Base-by-base conservation (phyloP, 345 rosid genomes). In the Citropsis articulata region DNA sequence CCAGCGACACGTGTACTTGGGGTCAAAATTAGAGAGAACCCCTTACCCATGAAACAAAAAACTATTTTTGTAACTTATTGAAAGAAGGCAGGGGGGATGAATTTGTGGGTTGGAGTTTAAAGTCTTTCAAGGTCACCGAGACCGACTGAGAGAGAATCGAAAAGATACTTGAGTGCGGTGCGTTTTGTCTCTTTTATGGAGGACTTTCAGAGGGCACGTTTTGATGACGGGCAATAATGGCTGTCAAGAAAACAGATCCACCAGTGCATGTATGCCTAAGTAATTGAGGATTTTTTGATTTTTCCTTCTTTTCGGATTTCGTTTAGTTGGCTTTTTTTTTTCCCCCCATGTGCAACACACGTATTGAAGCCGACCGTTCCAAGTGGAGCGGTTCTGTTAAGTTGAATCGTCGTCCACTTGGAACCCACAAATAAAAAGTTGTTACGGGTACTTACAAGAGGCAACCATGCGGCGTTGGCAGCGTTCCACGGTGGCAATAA, bases 21-120 rank as follows among this genome's bases (percentile, higher is more conserved):
- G 14, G 28, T 35, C 6, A 66, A 21, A 21, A 66, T 66, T 13
- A 9, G 70, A 35, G 7, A 66, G n/a, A 14, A 63, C 2, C 21
- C 31, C 50, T 45, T 42, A 42, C 48, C 56, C 12, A 24, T 10
- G 24, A 42, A 42, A 19, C 12, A 0, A 68, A 13, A 40, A 13
- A 50, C 16, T 1, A 1, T 4, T 13, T 50, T 66, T 66, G 69
- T 48, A 33, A 65, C 48, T 67, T 61, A 61, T 50, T 60, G 78
- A 6, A 33, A 80, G 38, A 27, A 35, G 69, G 62, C 4, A 48
- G 70, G 1, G 78, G 70, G 75, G 78, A 68, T 75, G 75, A 74
- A 69, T 7, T 1, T 8, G 69, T 19, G 16, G 36, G 64, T 59
- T 68, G 22, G 50, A 25, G 3, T 12, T 68, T 22, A 9, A 79